A percentile compares a stretch with the other conserved stretches of the same genome.
Conservation (phyloP, 2,329 filamentous ascomycete genomes). For the Exophiala oligosperma region DNA sequence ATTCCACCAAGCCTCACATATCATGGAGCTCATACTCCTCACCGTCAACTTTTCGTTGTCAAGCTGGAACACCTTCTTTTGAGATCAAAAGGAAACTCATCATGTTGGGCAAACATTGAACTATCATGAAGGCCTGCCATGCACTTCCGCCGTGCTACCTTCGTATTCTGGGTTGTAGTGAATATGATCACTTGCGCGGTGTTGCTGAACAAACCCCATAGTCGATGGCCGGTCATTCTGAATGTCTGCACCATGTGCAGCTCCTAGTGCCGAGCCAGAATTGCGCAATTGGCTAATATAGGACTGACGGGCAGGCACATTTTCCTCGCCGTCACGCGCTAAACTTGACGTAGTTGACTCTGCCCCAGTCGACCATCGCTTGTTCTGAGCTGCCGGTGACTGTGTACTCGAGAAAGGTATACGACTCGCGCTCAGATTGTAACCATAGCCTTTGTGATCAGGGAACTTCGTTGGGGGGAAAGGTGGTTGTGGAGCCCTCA, state of each 20-base stretch:
- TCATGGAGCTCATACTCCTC: no score
- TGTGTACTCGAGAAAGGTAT: conserved; percentile 40
- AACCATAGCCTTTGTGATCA: conserved; percentile 18
- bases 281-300: conserved; percentile 30
- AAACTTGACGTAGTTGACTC: conserved; percentile 40
- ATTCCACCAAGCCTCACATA: neutral
- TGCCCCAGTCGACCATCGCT: conserved; percentile 28
- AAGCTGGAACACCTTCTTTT: neutral
- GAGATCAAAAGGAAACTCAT: neutral
- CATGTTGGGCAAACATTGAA: neutral
- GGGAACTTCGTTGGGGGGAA: conserved; percentile 13
- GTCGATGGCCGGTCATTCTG: conserved; percentile 48
- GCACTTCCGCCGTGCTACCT: conserved; percentile 25
- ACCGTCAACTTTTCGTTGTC: no score
- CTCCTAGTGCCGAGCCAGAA: conserved; percentile 33
- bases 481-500: conserved; percentile 13
- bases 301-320: conserved; percentile 21
- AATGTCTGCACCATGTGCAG: conserved; percentile 32
- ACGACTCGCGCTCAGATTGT: conserved; percentile 34
- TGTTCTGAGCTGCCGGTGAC: conserved; percentile 6
- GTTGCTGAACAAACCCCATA: conserved; percentile 51
- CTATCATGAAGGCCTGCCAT: conserved; percentile 14
- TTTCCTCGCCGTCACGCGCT: conserved; percentile 32
- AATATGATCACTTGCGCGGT: conserved; percentile 51
- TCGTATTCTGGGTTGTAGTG: conserved; percentile 38